Base-by-base conservation (phyloP, 2,329 filamentous ascomycete species). In the Fusarium sp. region DNA sequence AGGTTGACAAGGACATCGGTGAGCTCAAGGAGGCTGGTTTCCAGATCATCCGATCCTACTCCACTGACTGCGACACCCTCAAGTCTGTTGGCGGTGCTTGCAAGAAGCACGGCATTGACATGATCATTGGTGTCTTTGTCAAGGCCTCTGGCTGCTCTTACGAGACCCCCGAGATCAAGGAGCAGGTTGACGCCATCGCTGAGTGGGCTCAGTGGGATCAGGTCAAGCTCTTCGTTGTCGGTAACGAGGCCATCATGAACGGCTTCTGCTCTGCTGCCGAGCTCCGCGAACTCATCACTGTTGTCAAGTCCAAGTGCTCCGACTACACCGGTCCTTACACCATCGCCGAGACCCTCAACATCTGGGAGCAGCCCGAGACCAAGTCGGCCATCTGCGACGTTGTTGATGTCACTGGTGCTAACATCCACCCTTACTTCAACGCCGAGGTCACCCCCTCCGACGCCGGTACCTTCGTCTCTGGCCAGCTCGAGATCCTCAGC, bases 351-450 rank as follows among this genome's bases (percentile, higher is more conserved):
- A 92, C 95, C 64, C 89, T 97, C 78, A 89, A 92, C 83, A 87
- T 92, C 81, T 95, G 94, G 90, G 85, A 94, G 84, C 85, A 91
- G 81, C 75, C 85, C 61, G 87, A 92, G 73, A 88, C 88, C 67
- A 73, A 87, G 64, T 78, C 81, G 35, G 83, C 83, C 57, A 88
- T 98, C 71, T 98, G 96, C 89, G 78, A 79, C 38, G 89, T 87
- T 78, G 87, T 98, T 67, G 95, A 98, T 80, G 86, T 97, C 70
- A 89, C 94, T 40, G 93, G 92, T 83, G 91, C 91, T 84, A 98
- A 98, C 89, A 91, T 97, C 79, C 95, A 98, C 87, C 92, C 95
- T 76, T 98, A 93, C 92, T 98, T 98, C 92, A 97, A 97, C 87
- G 81, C 90, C 53, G 85, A 88, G 67, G 88, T 92, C 73, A 80